phyloP scores from a whole-genome alignment of 2,329 filamentous ascomycete genomes.

The Aspergillus fijiensis region DNA sequence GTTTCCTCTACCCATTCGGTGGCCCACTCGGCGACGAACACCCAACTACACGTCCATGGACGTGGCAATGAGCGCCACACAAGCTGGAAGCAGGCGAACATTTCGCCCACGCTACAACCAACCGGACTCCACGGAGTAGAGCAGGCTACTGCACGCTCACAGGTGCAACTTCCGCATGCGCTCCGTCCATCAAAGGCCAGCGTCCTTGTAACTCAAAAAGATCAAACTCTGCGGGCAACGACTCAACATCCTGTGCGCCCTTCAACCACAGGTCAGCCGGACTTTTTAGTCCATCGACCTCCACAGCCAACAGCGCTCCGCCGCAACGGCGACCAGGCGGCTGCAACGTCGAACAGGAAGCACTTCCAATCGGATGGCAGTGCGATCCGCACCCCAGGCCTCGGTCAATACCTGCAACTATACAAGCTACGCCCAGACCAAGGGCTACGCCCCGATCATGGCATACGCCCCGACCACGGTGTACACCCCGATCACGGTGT shows the following conservation, averaged over 20 bases:
- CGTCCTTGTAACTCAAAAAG: background rate
- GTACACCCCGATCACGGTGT: no score
- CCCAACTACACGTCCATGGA: constrained; percentile 3
- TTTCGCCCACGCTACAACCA: background rate
- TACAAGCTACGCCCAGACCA: background rate
- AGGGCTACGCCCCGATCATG: background rate
- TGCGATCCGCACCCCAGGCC: background rate
- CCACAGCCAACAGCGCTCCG: background rate
- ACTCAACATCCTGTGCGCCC: background rate
- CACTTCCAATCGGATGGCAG: background rate
- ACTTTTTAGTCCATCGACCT: background rate
- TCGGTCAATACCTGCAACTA: background rate
- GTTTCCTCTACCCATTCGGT: constrained; percentile 2
- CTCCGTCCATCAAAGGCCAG: background rate
- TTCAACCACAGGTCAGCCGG: constrained; percentile 1
- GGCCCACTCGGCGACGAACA: constrained; percentile 5
- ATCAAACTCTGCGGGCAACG: background rate
- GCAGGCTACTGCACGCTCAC: background rate
- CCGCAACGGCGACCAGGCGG: background rate
- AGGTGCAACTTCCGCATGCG: background rate
- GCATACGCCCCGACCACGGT: no score
- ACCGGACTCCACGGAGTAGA: background rate
- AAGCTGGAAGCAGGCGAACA: background rate
- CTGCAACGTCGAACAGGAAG: background rate
- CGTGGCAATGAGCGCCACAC: background rate